These are phyloP conservation scores for Stagonosporopsis cucurbitacearum DNA, from an alignment of 2,329 filamentous ascomycete species.

Conservation along the genomic window DNA sequence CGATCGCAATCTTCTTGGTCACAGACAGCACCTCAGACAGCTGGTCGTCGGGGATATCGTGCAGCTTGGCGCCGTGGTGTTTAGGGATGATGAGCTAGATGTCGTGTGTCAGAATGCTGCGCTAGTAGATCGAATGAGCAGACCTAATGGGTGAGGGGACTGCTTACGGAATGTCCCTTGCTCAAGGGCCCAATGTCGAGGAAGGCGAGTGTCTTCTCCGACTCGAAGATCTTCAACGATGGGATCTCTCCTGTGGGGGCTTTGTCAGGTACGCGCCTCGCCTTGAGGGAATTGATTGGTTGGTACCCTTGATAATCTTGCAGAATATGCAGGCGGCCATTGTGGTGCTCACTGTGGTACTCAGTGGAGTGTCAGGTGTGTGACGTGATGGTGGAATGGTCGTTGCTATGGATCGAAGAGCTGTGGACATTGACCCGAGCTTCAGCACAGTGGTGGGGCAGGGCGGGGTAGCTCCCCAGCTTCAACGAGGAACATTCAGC, in stretches of 20 bases:
- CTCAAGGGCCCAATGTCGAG: conserved; percentile 93
- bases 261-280: conserved; percentile 15
- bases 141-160: not conserved
- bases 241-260: conserved; percentile 86
- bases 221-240: conserved; percentile 95
- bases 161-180: conserved; percentile 84
- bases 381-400: conserved; percentile 31
- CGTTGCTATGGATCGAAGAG: conserved; percentile 11
- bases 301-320: conserved; percentile 89
- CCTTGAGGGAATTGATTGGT: not conserved
- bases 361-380: conserved; percentile 27
- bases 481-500: not conserved
- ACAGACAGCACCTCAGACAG: conserved; percentile 83
- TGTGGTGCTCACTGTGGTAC: conserved; percentile 43
- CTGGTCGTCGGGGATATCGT: conserved; percentile 90
- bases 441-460: conserved; percentile 21
- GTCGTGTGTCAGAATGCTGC: not conserved
- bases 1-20: conserved; percentile 83
- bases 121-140: too few relatives aligned
- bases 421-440: conserved; percentile 19
- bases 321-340: conserved; percentile 91
- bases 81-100: conserved; percentile 94
- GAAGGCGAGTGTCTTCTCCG: conserved; percentile 90
- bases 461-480: conserved; percentile 27
- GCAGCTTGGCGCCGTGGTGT: conserved; percentile 87